phyloP scores from a whole-genome alignment of 305 asterid genomes.

The Striga hermonthica region DNA sequence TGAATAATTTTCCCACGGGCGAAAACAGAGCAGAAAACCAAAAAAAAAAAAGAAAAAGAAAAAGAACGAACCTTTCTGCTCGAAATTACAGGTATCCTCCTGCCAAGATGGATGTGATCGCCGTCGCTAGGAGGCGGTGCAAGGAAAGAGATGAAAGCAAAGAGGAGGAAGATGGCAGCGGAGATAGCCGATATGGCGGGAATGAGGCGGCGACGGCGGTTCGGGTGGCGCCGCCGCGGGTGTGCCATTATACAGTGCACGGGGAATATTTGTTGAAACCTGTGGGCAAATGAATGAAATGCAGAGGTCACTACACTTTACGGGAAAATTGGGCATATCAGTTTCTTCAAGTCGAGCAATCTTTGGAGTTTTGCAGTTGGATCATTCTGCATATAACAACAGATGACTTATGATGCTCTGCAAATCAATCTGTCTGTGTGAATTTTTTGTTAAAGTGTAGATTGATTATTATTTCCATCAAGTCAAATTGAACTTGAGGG shows the following conservation, averaged over 20 bases:
- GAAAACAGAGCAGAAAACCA: neutral
- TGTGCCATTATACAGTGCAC: slow-evolving; percentile 46
- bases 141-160: slow-evolving; percentile 51
- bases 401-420: slow-evolving; percentile 29
- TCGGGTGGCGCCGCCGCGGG: slow-evolving; percentile 77
- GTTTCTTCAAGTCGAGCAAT: slow-evolving; percentile 29
- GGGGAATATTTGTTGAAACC: slow-evolving; percentile 17
- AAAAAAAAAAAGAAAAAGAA: neutral
- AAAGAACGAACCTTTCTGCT: slow-evolving; percentile 12
- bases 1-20: slow-evolving; percentile 20
- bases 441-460: too few relatives aligned
- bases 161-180: slow-evolving; percentile 53
- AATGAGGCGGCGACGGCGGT: slow-evolving; percentile 52
- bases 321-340: slow-evolving; percentile 32
- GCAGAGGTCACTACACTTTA: slow-evolving; percentile 24
- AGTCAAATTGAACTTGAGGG: slow-evolving; percentile 18
- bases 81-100: slow-evolving; percentile 17
- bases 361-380: slow-evolving; percentile 39
- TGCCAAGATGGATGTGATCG: slow-evolving; percentile 43
- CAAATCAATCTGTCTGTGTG: slow-evolving; percentile 13
- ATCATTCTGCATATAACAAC: slow-evolving; percentile 36
- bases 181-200: slow-evolving; percentile 50
- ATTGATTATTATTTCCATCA: too few relatives aligned
- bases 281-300: slow-evolving; percentile 1
- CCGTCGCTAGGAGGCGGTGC: slow-evolving; percentile 68